A percentile compares a stretch with the other conserved stretches of the same genome.
Conservation (phyloP, 2,329 filamentous ascomycete species). For the Fusarium sp. region DNA sequence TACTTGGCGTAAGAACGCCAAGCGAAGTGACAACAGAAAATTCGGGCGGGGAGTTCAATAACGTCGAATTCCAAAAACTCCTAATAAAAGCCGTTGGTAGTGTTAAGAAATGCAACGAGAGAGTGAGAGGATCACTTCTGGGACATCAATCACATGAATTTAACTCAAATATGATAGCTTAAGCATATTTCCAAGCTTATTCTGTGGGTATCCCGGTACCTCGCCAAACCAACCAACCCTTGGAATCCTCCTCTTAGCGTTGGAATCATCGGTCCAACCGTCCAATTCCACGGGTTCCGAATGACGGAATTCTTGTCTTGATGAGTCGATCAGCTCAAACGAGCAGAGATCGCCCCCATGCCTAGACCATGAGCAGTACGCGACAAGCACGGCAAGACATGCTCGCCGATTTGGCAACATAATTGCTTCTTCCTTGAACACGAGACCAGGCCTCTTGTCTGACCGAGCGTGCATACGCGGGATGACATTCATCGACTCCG, state of each 20-base stretch:
- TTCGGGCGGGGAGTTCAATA: neutral
- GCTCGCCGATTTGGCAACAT: neutral
- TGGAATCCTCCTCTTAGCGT: neutral
- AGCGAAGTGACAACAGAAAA: constrained; percentile 3
- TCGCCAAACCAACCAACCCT: neutral
- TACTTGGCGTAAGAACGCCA: constrained; percentile 7
- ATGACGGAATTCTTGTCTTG: constrained; percentile 22
- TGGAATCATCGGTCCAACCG: constrained; percentile 5
- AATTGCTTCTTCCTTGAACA: neutral
- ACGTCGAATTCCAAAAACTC: neutral
- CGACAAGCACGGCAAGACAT: neutral
- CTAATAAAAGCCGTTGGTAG: rapidly evolving
- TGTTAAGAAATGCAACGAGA: neutral
- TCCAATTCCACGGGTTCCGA: constrained; percentile 23
- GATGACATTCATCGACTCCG: neutral
- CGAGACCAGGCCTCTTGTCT: neutral
- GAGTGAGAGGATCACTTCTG: neutral
- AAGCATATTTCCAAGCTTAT: constrained; percentile 25
- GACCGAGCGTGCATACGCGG: neutral
- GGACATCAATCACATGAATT: neutral
- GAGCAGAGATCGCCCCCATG: constrained; percentile 4
- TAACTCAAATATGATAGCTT: constrained; percentile 25
- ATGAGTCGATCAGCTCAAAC: constrained; percentile 24
- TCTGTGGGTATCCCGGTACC: constrained; percentile 6
- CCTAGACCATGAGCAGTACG: neutral